Evolutionary conservation across 2,329 filamentous ascomycete species (phyloP), one percentile per base, ranked within the genome.

Genomic region (Talaromyces rugulosus): DNA sequence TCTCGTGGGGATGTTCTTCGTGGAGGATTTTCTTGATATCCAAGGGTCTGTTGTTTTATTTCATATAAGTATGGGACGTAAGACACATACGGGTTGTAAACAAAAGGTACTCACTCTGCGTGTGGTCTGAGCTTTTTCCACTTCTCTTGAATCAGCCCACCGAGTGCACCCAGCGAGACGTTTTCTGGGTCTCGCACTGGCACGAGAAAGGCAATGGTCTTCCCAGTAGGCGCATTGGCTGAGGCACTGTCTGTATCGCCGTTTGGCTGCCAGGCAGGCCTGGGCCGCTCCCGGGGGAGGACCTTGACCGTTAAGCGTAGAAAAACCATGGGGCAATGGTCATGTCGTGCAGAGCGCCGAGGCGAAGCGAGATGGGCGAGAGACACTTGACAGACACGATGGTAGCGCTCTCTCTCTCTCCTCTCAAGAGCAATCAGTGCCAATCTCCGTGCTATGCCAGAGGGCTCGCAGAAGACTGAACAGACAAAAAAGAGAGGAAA

Each of bases 21-120:
- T 78, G 72, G n/a, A 77, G 58, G 2, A 78, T 68, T 55, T 73
- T 74, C 47, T 75, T 74, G 27, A 78, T 76, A 3, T 70, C 62
- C 2, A 77, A 67, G 1, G 71, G 69, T 6, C 75, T 77, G 56
- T n/a, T 44, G 11, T 28, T 16, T 23, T 16, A 16, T 36, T 23
- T 23, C 40, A 47, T 54, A 30, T 36, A n/a, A 51, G 31, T 5
- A 34, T 60, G 31, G 56, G 58, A 60, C 30, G 14, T 42, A 12
- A 34, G 14, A 14, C 7, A 8, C 14, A 47, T 2, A 47, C n/a
- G 18, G 40, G 47, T 18, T 34, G 47, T 31, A 30, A 12, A 30
- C n/a, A 54, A 47, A 27, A 5, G 18, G 40, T 56, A 72, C 73
- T 71, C 64, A 77, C 75, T 66, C 69, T 14, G 67, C 65, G 42